A percentile compares a stretch with the other conserved stretches of the same genome.
Evolutionary conservation across 169 alveolate genomes (phyloP).

Genomic region (Plasmodium inui): DNA sequence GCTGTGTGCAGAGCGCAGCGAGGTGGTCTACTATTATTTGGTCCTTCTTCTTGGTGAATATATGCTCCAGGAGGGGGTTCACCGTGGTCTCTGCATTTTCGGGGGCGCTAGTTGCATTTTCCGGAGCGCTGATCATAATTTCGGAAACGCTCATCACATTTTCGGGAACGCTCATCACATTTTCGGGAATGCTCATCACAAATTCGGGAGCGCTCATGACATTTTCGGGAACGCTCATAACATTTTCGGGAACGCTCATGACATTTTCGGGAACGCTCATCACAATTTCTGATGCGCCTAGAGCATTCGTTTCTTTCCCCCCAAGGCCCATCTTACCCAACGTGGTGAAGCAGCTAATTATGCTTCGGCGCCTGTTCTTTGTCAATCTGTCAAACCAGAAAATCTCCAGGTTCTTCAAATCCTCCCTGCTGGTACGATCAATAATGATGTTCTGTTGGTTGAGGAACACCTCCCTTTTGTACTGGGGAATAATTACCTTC

Average conservation of each 20-base stretch:
- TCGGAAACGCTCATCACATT: not conserved
- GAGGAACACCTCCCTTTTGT: slow-evolving; percentile 27
- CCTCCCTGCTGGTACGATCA: slow-evolving; percentile 24
- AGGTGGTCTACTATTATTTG: slow-evolving; percentile 44
- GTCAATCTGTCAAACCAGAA: slow-evolving; percentile 68
- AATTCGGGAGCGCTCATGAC: not conserved
- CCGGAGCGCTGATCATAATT: not conserved
- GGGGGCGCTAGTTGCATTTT: not conserved
- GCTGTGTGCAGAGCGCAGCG: slow-evolving; percentile 39
- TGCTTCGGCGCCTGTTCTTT: slow-evolving; percentile 38
- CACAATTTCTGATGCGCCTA: not conserved
- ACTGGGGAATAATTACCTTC: slow-evolving; percentile 43
- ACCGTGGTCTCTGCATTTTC: not conserved
- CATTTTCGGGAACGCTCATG: not conserved
- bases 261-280: not conserved
- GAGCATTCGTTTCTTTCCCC: not conserved
- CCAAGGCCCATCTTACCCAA: not conserved
- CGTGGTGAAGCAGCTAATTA: slow-evolving; percentile 41
- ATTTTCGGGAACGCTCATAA: not conserved
- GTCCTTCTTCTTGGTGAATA: slow-evolving; percentile 40
- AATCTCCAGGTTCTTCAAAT: slow-evolving; percentile 46
- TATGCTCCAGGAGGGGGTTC: not conserved
- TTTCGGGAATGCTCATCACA: not conserved
- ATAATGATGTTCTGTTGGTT: slow-evolving; percentile 33
- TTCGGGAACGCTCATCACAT: not conserved